A percentile compares a stretch with the other conserved stretches of the same genome.
Conservation (phyloP, 2,329 filamentous ascomycete genomes). For the Gremmenia infestans region DNA sequence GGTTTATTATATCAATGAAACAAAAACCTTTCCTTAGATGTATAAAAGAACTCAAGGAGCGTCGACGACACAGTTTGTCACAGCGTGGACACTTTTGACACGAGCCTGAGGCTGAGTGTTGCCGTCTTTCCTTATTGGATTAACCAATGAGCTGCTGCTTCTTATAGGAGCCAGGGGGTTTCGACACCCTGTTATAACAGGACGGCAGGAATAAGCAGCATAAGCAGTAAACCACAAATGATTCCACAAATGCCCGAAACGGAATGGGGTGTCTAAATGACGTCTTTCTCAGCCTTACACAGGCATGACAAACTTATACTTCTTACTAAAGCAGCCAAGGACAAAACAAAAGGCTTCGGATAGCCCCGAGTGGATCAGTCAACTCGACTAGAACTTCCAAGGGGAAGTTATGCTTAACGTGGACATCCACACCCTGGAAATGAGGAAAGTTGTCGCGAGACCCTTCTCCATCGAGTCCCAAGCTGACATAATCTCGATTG, state of each 20-base stretch:
- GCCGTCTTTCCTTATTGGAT: background rate
- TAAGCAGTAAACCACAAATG: background rate
- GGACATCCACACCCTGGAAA: no score
- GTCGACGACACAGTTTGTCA: background rate
- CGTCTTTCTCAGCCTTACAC: background rate
- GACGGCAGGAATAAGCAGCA: background rate
- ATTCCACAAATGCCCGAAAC: background rate
- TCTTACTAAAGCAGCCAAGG: no score
- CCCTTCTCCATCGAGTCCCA: no score
- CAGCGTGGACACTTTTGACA: background rate
- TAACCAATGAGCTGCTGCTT: background rate
- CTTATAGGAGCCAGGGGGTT: background rate
- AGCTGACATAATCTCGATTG: no score
- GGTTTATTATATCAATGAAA: no score
- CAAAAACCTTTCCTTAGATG: no score
- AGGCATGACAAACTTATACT: background rate
- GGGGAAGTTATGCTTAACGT: no score
- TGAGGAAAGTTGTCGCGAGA: no score
- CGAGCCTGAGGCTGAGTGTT: background rate
- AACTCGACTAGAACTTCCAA: no score
- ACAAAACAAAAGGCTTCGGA: no score
- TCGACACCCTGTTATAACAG: background rate
- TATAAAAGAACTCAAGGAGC: background rate
- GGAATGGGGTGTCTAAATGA: background rate
- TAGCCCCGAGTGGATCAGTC: no score